Evolutionary conservation across 1,284 basidiomycete genomes (phyloP), one percentile per base, ranked within the genome.

Genomic region (Tilletia setariae): DNA sequence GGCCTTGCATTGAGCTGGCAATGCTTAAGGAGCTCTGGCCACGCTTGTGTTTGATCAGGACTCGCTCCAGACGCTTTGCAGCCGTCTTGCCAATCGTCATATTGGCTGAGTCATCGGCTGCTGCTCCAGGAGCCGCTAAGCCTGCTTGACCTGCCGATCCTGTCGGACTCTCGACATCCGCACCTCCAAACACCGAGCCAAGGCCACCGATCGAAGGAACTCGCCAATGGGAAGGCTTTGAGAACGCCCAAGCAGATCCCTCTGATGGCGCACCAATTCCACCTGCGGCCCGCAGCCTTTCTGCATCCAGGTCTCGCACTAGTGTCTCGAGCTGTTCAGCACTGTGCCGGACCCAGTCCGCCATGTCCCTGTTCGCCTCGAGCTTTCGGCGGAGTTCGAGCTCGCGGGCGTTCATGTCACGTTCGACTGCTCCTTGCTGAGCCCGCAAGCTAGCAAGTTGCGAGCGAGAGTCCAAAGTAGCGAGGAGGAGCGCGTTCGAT

Each of bases 31-130:
- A 61, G 56, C 56, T 61, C 28, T 61, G 56, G 6, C 56, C 56
- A 11, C 56, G 23, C 6, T 61, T 61, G 28, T 61, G 56, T 30
- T 61, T 61, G 30, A 61, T 63, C 3, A 77, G 71, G 67, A 76
- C 71, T 21, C 71, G 68, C 40, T 77, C 76, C 9, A 77, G 68
- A 19, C 76, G 68, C 65, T 74, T 77, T 21, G 72, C 76, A 1
- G 76, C 76, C 3, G 74, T 74, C 63, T 77, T 77, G 16, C 76
- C 73, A 16, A 77, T 77, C 19, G 76, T 77, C 19, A 72, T 71
- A 40, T 71, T 63, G 19, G 74, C 76, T 47, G 74, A 67, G 1
- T 74, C 70, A 23, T 75, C 70, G 23, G 72, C 74, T 7, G 21
- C 51, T n/a, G 46, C 16, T 3, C 7, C 46, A 49, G 46, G 19